A percentile compares a stretch with the other conserved stretches of the same genome.
Evolutionary conservation across 1,284 basidiomycete genomes (phyloP).

Genomic region (Cutaneotrichosporon cavernicola): DNA sequence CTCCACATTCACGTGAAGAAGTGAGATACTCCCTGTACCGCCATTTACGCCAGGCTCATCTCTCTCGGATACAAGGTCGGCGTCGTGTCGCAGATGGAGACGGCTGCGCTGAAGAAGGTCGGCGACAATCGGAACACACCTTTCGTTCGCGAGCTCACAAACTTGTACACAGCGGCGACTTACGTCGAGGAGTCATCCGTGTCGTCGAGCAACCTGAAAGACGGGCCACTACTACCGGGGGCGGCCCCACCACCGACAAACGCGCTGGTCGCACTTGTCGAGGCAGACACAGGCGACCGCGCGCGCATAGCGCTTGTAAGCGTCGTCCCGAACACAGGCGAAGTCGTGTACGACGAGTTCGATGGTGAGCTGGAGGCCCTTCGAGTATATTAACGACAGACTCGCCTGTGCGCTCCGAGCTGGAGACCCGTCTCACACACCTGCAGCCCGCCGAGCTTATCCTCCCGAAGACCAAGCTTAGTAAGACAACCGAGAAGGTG

Average conservation of each 20-base stretch:
- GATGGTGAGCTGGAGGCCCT: slow-evolving; percentile 58
- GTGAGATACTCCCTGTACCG: slow-evolving; percentile 52
- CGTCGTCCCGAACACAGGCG: slow-evolving; percentile 82
- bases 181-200: slow-evolving; percentile 50
- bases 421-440: slow-evolving; percentile 79
- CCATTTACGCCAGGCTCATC: slow-evolving; percentile 62
- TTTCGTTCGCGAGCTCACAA: slow-evolving; percentile 76
- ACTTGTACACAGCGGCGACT: slow-evolving; percentile 86
- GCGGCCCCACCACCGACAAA: slow-evolving; percentile 45
- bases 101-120: slow-evolving; percentile 89
- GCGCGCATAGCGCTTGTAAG: slow-evolving; percentile 72
- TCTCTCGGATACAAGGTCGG: slow-evolving; percentile 87
- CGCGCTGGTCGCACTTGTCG: slow-evolving; percentile 60
- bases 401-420: slow-evolving; percentile 76
- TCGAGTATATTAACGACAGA: slow-evolving; percentile 57
- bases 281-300: slow-evolving; percentile 62
- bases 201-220: slow-evolving; percentile 39
- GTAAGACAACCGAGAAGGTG: slow-evolving; percentile 73
- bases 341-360: slow-evolving; percentile 89
- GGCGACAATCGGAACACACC: slow-evolving; percentile 77
- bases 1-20: slow-evolving; percentile 84
- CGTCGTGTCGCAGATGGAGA: slow-evolving; percentile 88
- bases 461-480: slow-evolving; percentile 64
- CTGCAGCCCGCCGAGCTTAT: slow-evolving; percentile 80
- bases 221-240: slow-evolving; percentile 39